Evolutionary conservation across 2,329 filamentous ascomycete genomes (phyloP).

Genomic region (Hymenotorrendiella dingleyae): DNA sequence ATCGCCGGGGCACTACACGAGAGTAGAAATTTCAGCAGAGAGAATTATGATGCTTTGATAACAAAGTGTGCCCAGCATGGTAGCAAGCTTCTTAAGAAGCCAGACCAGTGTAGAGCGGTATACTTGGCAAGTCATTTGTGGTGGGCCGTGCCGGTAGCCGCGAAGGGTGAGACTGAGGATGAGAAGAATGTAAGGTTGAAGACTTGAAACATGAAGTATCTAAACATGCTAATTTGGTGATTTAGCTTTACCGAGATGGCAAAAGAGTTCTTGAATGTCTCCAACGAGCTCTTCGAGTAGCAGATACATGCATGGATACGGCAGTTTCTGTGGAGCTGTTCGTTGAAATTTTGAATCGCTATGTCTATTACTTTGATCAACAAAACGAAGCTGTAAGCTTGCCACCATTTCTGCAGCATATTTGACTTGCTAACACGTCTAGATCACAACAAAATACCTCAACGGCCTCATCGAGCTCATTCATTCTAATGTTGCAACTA

Average conservation of each 20-base stretch:
- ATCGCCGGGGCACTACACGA: conserved; percentile 86
- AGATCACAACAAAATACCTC: conserved; percentile 92
- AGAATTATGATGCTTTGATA: conserved; percentile 98
- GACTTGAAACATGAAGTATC: too few relatives aligned
- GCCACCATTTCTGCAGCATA: neutral
- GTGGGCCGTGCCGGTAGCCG: conserved; percentile 86
- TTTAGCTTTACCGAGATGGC: conserved; percentile 93
- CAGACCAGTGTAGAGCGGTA: conserved; percentile 93
- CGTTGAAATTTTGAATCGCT: conserved; percentile 95
- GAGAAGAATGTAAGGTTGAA: conserved; percentile 62
- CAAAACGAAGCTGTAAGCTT: conserved; percentile 87
- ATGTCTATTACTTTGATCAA: conserved; percentile 99
- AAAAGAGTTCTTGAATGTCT: conserved; percentile 96
- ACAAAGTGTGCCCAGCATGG: conserved; percentile 96
- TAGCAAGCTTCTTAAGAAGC: conserved; percentile 94
- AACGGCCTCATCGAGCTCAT: conserved; percentile 98
- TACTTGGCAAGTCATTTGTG: conserved; percentile 95
- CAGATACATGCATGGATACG: conserved; percentile 98
- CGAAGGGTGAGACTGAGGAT: conserved; percentile 78
- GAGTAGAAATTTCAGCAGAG: conserved; percentile 84
- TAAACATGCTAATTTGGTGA: conserved; percentile 14
- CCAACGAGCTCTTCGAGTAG: conserved; percentile 89
- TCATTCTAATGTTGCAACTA: conserved; percentile 87
- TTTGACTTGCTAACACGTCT: neutral
- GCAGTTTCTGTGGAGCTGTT: conserved; percentile 96